Base-by-base conservation (phyloP, 352 stramenopile genomes). In the Pythium aristosporum region DNA sequence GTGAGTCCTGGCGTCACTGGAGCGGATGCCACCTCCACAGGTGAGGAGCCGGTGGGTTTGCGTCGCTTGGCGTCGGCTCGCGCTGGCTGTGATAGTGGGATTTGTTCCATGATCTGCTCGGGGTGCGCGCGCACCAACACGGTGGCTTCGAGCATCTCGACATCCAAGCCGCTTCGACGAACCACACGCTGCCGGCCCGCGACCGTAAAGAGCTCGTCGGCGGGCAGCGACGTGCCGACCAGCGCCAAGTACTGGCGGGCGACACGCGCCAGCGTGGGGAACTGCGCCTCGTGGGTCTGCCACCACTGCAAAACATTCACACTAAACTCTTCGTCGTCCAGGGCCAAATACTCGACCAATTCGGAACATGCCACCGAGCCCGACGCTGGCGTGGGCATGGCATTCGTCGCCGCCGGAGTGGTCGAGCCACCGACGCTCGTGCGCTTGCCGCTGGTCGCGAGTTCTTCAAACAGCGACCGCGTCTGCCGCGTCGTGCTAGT, bases 291-390 rank as follows among this genome's bases (percentile, higher is more conserved):
- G 36, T 55, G 62, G 1, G 54, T 34, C 41, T 58, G 46, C 62
- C 62, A 69, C 62, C 62, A 69, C 20, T 61, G 34, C 1, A 69
- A 30, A 39, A 69, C 62, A 30, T 69, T 52, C 47, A 69, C 62
- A n/a, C 28, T 30, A 42, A 69, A 69, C 5, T 61, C 55, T 41
- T 69, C 62, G 23, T 69, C 48, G 1, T 57, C 47, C n/a, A 63
- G 32, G 21, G 15, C 34, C 12, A 69, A 36, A n/a, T 69, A 69
- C 20, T 60, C 47, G 18, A 60, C 48, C 25, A 69, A 39, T 25
- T 63, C 62, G 25, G 25, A 30, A 30, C 25, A 30, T 5, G 25
- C 25, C 2, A n/a, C 30, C 3, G 34, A 32, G 3, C 23, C 4
- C 8, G 50, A 42, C 3, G 36, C 21, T 39, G 58, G 25, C 15